Evolutionary conservation across 108 stramenopile genomes (phyloP).

Genomic region (Heterococcus sp.): DNA sequence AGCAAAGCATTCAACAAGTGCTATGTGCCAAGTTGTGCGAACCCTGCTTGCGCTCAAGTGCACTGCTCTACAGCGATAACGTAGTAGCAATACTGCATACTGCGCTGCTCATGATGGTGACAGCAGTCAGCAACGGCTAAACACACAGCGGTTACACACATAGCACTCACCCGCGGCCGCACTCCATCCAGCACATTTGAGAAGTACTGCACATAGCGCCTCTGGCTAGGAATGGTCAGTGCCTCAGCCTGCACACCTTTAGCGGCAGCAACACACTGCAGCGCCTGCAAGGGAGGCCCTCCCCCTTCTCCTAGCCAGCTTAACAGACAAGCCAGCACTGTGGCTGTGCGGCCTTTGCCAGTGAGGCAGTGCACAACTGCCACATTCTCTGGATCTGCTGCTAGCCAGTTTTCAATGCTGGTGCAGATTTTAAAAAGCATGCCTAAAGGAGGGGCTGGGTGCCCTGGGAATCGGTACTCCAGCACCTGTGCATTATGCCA

Average conservation of each 20-base stretch:
- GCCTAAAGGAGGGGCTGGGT: conserved; percentile 88
- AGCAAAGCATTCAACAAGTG: too few species aligned
- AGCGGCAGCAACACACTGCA: conserved; percentile 79
- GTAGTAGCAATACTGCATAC: too few species aligned
- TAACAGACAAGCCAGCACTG: conserved; percentile 80
- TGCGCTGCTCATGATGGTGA: too few species aligned
- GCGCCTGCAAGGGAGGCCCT: conserved; percentile 47
- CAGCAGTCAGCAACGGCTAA: too few species aligned
- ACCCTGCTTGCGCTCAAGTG: too few species aligned
- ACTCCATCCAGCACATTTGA: conserved; percentile 80
- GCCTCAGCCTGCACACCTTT: conserved; percentile 59
- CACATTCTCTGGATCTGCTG: conserved; percentile 80
- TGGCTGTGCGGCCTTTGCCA: conserved; percentile 82
- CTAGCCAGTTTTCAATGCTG: conserved; percentile 86
- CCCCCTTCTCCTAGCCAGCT: conserved; percentile 87
- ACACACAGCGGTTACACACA: neutral
- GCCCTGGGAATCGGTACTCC: conserved; percentile 84
- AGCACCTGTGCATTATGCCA: conserved; percentile 63
- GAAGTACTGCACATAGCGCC: conserved; percentile 85
- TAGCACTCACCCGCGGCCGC: conserved; percentile 8
- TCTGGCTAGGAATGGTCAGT: conserved; percentile 89
- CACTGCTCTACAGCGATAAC: too few species aligned
- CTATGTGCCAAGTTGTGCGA: too few species aligned
- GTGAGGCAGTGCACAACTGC: conserved; percentile 90
- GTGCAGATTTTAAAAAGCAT: conserved; percentile 79